Percentiles rank a stretch among this genome's conserved stretches.
These are phyloP conservation scores for Microstegium vimineum DNA, from an alignment of 176 grass and related monocot species.

Conservation along the genomic window DNA sequence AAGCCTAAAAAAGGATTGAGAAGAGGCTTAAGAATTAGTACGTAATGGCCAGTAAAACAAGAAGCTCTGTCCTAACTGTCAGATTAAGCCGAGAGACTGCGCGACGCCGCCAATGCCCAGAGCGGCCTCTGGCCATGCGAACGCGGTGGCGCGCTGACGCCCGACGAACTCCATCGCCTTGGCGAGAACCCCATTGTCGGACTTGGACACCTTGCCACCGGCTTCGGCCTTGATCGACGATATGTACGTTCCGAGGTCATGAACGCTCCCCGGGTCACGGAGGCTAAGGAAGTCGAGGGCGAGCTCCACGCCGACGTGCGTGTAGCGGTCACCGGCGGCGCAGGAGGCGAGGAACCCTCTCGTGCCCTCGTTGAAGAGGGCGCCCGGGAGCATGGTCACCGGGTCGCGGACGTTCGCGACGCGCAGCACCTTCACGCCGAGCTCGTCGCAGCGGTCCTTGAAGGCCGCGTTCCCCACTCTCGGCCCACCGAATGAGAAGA, in stretches of 20 bases:
- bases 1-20: neutral
- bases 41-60: neutral
- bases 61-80: neutral
- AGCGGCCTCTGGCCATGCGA: conserved; percentile 37
- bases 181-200: conserved; percentile 5
- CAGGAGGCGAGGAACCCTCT: conserved; percentile 2
- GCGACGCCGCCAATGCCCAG: conserved; percentile 25
- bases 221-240: conserved; percentile 1
- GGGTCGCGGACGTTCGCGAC: conserved; percentile 50
- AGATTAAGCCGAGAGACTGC: conserved; percentile 35
- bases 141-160: neutral
- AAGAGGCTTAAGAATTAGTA: neutral
- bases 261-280: conserved; percentile 36
- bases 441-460: conserved; percentile 51
- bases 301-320: conserved; percentile 62
- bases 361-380: conserved; percentile 51
- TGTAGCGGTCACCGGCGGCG: conserved; percentile 27
- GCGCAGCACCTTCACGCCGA: conserved; percentile 53
- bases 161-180: conserved; percentile 26
- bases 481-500: conserved; percentile 66
- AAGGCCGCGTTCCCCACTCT: conserved; percentile 54
- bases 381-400: conserved; percentile 45
- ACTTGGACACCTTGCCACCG: neutral
- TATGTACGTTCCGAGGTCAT: conserved; percentile 50
- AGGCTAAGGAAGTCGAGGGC: conserved; percentile 48